Conservation (phyloP, 306 rosid species). For the Quercus suber region DNA sequence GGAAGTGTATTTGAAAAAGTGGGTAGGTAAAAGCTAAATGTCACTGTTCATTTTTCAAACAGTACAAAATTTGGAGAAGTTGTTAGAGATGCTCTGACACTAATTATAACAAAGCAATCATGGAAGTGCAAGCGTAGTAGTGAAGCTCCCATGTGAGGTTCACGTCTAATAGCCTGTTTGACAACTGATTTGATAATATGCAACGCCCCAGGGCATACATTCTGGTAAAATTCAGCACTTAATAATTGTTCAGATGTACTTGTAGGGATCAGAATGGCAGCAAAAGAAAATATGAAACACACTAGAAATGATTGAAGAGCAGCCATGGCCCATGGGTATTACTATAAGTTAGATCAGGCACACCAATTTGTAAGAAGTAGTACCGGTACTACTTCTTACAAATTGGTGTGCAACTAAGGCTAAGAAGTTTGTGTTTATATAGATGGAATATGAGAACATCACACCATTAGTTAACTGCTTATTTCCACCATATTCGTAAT, state of each 20-base stretch:
- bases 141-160: conserved; percentile 37
- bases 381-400: no score
- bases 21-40: no score
- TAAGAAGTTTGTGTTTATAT: conserved; percentile 5
- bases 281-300: background rate
- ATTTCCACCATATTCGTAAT: background rate
- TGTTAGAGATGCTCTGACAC: no score
- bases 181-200: conserved; percentile 21
- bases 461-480: background rate
- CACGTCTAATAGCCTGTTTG: conserved; percentile 22
- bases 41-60: no score
- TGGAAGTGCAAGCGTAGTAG: conserved; percentile 47
- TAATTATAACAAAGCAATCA: conserved; percentile 53
- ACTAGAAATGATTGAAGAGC: background rate
- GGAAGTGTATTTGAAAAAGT: no score
- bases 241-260: background rate
- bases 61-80: no score
- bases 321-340: conserved; percentile 25
- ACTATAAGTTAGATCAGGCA: background rate
- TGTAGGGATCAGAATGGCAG: conserved; percentile 1
- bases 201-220: conserved; percentile 31
- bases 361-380: no score
- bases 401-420: background rate
- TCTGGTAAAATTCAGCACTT: conserved; percentile 1
- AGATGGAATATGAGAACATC: background rate